A percentile compares a stretch with the other conserved stretches of the same genome.
Conservation (phyloP, 2,329 filamentous ascomycete genomes). For the Paraphaeosphaeria minitans region DNA sequence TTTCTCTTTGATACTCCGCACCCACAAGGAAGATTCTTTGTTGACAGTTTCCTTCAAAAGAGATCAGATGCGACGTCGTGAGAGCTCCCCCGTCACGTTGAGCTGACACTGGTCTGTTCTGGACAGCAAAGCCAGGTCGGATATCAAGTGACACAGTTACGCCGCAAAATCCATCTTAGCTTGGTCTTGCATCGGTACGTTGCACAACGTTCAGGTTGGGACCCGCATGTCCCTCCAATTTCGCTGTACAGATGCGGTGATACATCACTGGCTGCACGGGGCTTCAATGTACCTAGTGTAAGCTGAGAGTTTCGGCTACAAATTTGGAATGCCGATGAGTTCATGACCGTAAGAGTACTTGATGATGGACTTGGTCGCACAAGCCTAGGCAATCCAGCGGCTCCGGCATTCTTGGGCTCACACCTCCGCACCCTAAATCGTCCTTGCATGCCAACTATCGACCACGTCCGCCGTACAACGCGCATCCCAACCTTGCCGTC, state of each 20-base stretch:
- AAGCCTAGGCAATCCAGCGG: not conserved
- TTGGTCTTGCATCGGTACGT: not conserved
- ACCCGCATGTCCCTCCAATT: constrained; percentile 5
- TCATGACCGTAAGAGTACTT: not conserved
- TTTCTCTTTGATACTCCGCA: not conserved
- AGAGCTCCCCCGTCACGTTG: not conserved
- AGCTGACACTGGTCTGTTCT: not conserved
- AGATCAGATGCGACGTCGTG: not conserved
- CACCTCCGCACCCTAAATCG: not conserved
- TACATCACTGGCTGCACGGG: constrained; percentile 1
- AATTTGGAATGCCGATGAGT: not conserved
- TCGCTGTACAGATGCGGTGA: constrained; percentile 7
- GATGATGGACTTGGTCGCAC: not conserved
- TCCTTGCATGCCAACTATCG: constrained; percentile 4
- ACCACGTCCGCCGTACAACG: constrained; percentile 2
- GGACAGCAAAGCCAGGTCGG: not conserved
- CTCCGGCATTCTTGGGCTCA: not conserved
- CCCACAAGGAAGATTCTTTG: not conserved
- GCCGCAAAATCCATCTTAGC: not conserved
- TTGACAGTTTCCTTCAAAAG: not conserved
- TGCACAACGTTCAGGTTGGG: constrained; percentile 3
- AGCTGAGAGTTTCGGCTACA: constrained; percentile 1
- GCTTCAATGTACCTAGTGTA: not conserved
- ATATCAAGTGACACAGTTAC: not conserved
- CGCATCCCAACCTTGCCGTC: not conserved